Evolutionary conservation across 345 rosid genomes (phyloP).

Genomic region (Carallia pectinifolia): DNA sequence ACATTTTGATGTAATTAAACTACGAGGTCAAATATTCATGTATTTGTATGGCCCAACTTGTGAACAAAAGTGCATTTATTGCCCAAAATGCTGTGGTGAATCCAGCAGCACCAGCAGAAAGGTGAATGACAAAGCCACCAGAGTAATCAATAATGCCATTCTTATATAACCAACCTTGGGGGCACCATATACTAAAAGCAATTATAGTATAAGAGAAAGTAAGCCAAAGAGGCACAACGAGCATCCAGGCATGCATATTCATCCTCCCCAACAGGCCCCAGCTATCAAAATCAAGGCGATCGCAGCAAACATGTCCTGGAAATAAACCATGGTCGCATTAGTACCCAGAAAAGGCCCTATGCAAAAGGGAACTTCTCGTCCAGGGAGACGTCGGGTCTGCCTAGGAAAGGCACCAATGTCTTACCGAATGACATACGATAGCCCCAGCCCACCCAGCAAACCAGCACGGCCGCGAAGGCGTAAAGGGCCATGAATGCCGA

Average conservation of each 20-base stretch:
- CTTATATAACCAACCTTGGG: slow-evolving; percentile 47
- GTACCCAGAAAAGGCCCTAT: slow-evolving; percentile 21
- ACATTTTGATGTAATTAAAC: no score
- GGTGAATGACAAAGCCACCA: slow-evolving; percentile 62
- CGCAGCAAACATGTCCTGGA: slow-evolving; percentile 61
- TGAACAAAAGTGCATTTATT: not conserved
- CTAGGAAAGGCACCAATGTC: slow-evolving; percentile 37
- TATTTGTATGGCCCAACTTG: no score
- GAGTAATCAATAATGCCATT: slow-evolving; percentile 58
- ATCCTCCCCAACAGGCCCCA: slow-evolving; percentile 69
- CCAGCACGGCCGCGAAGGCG: slow-evolving; percentile 58
- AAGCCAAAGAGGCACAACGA: slow-evolving; percentile 67
- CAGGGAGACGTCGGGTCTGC: slow-evolving; percentile 42
- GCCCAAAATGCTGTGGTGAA: slow-evolving; percentile 74
- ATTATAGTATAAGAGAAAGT: slow-evolving; percentile 58
- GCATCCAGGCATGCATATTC: slow-evolving; percentile 71
- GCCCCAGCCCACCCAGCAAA: slow-evolving; percentile 76
- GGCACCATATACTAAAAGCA: slow-evolving; percentile 60
- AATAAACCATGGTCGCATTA: slow-evolving; percentile 62
- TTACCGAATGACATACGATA: slow-evolving; percentile 53
- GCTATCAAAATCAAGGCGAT: slow-evolving; percentile 55
- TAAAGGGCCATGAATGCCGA: slow-evolving; percentile 75
- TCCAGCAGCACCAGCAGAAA: slow-evolving; percentile 67
- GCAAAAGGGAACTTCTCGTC: slow-evolving; percentile 39
- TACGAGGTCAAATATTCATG: no score